Percentiles rank a stretch among this genome's conserved stretches.
Conservation (phyloP, 2,329 filamentous ascomycete species). For the Nemania abortiva region DNA sequence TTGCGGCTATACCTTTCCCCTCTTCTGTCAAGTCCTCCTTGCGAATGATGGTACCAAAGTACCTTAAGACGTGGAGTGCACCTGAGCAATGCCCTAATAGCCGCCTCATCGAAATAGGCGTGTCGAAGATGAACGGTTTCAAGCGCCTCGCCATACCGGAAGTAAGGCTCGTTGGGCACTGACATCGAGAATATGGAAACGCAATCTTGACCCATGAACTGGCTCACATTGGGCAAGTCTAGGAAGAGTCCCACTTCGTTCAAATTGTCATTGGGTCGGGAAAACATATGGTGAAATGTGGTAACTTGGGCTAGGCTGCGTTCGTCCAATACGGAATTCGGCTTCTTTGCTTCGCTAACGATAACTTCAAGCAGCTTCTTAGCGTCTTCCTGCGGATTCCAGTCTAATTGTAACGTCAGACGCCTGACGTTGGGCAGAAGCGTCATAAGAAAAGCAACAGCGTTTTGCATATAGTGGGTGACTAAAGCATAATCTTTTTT, state of each 20-base stretch:
- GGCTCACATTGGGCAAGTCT: neutral
- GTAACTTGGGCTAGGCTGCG: neutral
- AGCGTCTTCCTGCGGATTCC: neutral
- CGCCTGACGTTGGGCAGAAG: neutral
- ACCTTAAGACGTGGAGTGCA: neutral
- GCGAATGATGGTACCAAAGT: neutral
- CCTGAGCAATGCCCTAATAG: neutral
- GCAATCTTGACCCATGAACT: neutral
- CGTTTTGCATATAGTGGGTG: neutral
- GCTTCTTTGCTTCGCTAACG: neutral
- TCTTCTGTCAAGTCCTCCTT: neutral
- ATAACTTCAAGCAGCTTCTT: neutral
- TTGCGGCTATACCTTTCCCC: no score
- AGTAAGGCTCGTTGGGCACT: neutral
- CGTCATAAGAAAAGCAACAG: neutral
- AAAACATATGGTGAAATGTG: neutral
- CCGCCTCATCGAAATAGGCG: neutral
- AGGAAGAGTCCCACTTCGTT: conserved; percentile 7
- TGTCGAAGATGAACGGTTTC: neutral
- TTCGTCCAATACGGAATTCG: neutral
- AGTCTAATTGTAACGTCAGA: neutral
- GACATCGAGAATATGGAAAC: neutral
- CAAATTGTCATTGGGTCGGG: neutral
- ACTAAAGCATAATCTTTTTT: neutral
- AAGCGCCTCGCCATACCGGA: neutral